phyloP scores from a whole-genome alignment of 352 stramenopile genomes.

The Pythium insidiosum region DNA sequence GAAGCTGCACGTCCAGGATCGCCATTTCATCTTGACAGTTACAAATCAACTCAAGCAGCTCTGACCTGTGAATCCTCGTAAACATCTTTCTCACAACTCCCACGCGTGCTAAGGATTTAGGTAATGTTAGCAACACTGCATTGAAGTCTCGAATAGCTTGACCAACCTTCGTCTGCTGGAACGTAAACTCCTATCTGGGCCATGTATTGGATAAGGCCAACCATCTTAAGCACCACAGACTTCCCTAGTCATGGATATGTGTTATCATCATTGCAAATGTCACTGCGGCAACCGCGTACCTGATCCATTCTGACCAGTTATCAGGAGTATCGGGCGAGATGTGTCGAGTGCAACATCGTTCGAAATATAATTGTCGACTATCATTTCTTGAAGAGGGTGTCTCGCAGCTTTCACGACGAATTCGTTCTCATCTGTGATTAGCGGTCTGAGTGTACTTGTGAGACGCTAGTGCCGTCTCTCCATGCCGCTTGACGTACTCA shows the following conservation, averaged over 20 bases:
- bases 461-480: too few relatives aligned
- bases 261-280: too few relatives aligned
- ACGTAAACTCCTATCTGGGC: conserved; percentile 80
- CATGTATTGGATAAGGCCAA: conserved; percentile 81
- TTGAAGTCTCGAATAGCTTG: background rate
- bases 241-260: too few relatives aligned
- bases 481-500: too few relatives aligned
- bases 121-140: background rate
- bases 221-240: conserved; percentile 83
- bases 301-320: conserved; percentile 83
- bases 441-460: conserved; percentile 26
- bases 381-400: conserved; percentile 77
- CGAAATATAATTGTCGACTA: conserved; percentile 78
- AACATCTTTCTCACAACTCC: conserved; percentile 75
- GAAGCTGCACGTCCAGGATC: conserved; percentile 31
- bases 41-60: too few relatives aligned
- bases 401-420: conserved; percentile 53
- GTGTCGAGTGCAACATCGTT: conserved; percentile 57
- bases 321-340: conserved; percentile 41
- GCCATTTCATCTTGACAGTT: background rate
- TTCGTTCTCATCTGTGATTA: conserved; percentile 31
- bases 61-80: conserved; percentile 63
- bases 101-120: conserved; percentile 37
- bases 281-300: conserved; percentile 24
- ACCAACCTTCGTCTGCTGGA: conserved; percentile 53